These are phyloP conservation scores for Beta lomatogona DNA, from an alignment of 179 eudicot genomes.

Conservation along the genomic window DNA sequence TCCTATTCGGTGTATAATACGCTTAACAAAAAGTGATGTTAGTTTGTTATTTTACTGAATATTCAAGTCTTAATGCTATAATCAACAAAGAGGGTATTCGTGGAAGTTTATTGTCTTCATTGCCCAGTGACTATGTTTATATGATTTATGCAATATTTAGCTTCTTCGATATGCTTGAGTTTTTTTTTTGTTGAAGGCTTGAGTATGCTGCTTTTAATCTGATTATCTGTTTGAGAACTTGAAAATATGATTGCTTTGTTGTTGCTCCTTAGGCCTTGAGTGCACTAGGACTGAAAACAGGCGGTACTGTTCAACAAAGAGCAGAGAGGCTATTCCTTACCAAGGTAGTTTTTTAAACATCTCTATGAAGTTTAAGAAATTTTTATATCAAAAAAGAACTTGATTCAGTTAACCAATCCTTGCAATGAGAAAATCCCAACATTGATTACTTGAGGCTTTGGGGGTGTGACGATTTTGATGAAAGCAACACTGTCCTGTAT, in stretches of 20 bases:
- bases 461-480: not conserved
- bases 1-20: not conserved
- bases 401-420: not conserved
- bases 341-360: conserved; percentile 53
- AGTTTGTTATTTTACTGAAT: not conserved
- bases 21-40: not conserved
- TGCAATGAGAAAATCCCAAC: no score
- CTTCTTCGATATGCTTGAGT: not conserved
- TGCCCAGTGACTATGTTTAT: not conserved
- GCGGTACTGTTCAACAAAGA: conserved; percentile 94
- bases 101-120: not conserved
- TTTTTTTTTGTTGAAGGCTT: not conserved
- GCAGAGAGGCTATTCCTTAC: conserved; percentile 98
- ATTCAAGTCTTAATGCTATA: not conserved
- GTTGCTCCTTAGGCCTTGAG: conserved; percentile 69
- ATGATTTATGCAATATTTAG: not conserved
- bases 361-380: not conserved
- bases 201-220: not conserved
- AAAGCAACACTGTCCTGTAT: not conserved
- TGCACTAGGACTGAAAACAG: conserved; percentile 85
- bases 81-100: not conserved
- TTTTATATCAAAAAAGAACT: not conserved
- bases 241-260: conserved; percentile 6
- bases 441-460: not conserved
- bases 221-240: conserved; percentile 14